Percentiles rank a stretch among this genome's conserved stretches.
These are phyloP conservation scores for Phytophthora crassamura DNA, from an alignment of 352 stramenopile genomes.

Conservation along the genomic window DNA sequence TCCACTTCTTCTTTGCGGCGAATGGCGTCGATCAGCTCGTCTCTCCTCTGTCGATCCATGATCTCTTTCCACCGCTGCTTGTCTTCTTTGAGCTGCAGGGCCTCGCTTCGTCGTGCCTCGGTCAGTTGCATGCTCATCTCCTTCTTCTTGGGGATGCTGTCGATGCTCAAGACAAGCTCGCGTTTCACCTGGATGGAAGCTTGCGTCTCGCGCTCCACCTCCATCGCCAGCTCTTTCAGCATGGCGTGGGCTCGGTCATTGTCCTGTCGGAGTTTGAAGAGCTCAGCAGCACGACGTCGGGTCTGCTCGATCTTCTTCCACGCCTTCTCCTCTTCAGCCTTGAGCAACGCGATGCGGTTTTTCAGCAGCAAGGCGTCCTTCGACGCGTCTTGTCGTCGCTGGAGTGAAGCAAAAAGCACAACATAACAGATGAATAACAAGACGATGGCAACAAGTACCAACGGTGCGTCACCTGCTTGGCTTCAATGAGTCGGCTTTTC, in stretches of 20 bases:
- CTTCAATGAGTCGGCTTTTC: constrained; percentile 80
- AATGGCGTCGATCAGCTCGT: constrained; percentile 70
- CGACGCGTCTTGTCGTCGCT: constrained; percentile 80
- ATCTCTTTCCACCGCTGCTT: constrained; percentile 82
- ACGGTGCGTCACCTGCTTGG: constrained; percentile 62
- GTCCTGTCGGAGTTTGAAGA: constrained; percentile 72
- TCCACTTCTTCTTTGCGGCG: constrained; percentile 75
- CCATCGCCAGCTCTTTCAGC: constrained; percentile 61
- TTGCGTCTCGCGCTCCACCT: constrained; percentile 71
- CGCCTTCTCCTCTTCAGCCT: constrained; percentile 81
- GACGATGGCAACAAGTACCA: not conserved
- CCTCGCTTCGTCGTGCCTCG: constrained; percentile 66
- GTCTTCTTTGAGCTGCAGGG: constrained; percentile 82
- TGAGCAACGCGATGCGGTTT: constrained; percentile 85
- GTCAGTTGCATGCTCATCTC: constrained; percentile 75
- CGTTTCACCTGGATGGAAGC: constrained; percentile 75
- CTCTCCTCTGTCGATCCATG: constrained; percentile 69
- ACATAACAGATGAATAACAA: not conserved
- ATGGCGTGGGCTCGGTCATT: constrained; percentile 70
- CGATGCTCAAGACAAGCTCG: constrained; percentile 78
- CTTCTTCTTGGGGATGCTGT: constrained; percentile 85
- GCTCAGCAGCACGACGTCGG: constrained; percentile 67
- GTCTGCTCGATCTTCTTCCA: constrained; percentile 91
- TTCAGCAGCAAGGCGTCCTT: constrained; percentile 77
- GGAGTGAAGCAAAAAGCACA: constrained; percentile 9